phyloP scores from a whole-genome alignment of 371 early-diverging fungal species.

The Rhizopus microsporus region DNA sequence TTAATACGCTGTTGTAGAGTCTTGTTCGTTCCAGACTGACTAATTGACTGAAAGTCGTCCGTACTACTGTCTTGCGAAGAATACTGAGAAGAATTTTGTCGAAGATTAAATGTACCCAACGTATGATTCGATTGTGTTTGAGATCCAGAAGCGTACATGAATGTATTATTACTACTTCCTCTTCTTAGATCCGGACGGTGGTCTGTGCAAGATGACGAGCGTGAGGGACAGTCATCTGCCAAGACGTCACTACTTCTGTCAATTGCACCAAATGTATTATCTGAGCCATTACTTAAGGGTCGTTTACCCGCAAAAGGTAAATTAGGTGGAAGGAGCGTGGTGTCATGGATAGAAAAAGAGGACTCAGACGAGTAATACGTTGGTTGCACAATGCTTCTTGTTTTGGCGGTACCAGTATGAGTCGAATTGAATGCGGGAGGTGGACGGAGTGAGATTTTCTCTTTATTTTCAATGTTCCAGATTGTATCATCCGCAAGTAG shows the following conservation, averaged over 20 bases:
- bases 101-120: conserved; percentile 4
- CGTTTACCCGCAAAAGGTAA: conserved; percentile 16
- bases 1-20: too few species aligned
- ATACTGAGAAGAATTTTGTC: background rate
- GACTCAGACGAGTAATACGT: conserved; percentile 6
- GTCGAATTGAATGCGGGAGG: background rate
- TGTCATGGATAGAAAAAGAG: background rate
- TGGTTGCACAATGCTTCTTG: background rate
- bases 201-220: conserved; percentile 2
- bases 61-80: background rate
- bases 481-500: background rate
- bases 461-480: background rate
- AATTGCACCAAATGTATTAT: conserved; percentile 22
- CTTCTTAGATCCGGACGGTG: conserved; percentile 2
- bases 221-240: conserved; percentile 12
- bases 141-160: background rate
- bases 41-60: background rate
- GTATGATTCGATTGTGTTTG: conserved; percentile 18
- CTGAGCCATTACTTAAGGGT: conserved; percentile 21
- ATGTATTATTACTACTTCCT: background rate
- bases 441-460: background rate
- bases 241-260: background rate
- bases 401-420: background rate
- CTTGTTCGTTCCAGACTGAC: background rate
- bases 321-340: conserved; percentile 9